A percentile compares a stretch with the other conserved stretches of the same genome.
Evolutionary conservation across 1,139 yeast genomes (phyloP).

Genomic region (Hemisphaericaspora xylanilytica): DNA sequence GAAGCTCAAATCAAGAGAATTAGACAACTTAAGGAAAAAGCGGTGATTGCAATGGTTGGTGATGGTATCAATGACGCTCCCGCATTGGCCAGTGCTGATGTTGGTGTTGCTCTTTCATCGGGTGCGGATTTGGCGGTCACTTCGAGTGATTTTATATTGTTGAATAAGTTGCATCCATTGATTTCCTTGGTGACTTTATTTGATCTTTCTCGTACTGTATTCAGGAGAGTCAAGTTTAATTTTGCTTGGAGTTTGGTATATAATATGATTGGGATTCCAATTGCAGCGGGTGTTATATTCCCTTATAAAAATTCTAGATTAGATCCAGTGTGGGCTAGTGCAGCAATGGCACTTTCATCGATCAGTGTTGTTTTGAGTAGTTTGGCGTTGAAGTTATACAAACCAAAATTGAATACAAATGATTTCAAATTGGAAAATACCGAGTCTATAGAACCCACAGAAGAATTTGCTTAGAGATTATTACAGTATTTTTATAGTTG

Average conservation of each 20-base stretch:
- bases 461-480: slow-evolving; percentile 7
- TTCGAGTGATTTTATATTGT: slow-evolving; percentile 55
- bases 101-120: slow-evolving; percentile 57
- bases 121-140: slow-evolving; percentile 61
- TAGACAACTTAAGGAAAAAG: slow-evolving; percentile 33
- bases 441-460: slow-evolving; percentile 12
- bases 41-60: slow-evolving; percentile 58
- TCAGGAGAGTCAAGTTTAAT: slow-evolving; percentile 54
- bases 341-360: slow-evolving; percentile 65
- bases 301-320: slow-evolving; percentile 52
- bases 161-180: slow-evolving; percentile 47
- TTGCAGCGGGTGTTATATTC: slow-evolving; percentile 63
- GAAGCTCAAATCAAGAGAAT: slow-evolving; percentile 57
- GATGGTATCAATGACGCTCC: slow-evolving; percentile 68
- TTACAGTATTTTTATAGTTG: not conserved
- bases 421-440: slow-evolving; percentile 14
- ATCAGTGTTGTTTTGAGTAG: slow-evolving; percentile 58
- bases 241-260: slow-evolving; percentile 34
- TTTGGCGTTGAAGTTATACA: slow-evolving; percentile 48
- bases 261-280: slow-evolving; percentile 54
- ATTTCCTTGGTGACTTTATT: slow-evolving; percentile 48
- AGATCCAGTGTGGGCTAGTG: slow-evolving; percentile 66
- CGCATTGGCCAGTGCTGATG: slow-evolving; percentile 57
- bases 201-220: slow-evolving; percentile 45
- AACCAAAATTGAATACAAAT: slow-evolving; percentile 31